phyloP scores from a whole-genome alignment of 257 asterid species.

The Nicotiana otophora region DNA sequence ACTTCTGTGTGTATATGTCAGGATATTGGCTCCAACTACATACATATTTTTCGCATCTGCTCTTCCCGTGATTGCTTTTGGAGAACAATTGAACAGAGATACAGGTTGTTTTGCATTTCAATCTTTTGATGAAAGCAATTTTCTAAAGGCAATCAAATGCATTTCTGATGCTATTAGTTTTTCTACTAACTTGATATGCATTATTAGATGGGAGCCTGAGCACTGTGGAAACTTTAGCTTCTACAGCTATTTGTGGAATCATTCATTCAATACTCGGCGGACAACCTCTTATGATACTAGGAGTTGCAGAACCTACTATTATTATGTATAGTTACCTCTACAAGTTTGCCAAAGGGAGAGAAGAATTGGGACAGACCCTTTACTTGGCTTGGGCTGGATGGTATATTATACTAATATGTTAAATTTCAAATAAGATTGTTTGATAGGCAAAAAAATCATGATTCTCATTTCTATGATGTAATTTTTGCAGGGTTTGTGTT shows the following conservation, averaged over 20 bases:
- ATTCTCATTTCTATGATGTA: not conserved
- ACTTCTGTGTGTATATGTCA: not conserved
- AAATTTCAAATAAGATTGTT: not conserved
- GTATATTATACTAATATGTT: not conserved
- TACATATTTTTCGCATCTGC: constrained; percentile 30
- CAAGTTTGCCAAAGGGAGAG: constrained; percentile 15
- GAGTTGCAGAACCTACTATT: constrained; percentile 21
- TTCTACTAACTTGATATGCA: not conserved
- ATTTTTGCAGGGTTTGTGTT: constrained; percentile 16
- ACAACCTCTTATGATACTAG: constrained; percentile 15
- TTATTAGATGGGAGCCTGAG: constrained; percentile 10
- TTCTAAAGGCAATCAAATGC: not conserved
- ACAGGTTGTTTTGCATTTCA: constrained; percentile 12
- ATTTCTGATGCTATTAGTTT: not conserved
- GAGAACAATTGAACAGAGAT: constrained; percentile 25
- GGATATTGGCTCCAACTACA: constrained; percentile 28
- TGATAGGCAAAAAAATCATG: not conserved
- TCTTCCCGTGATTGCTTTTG: constrained; percentile 28
- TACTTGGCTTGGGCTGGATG: constrained; percentile 20
- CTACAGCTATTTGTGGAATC: constrained; percentile 18
- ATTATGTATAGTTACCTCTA: constrained; percentile 15
- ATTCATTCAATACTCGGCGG: constrained; percentile 17
- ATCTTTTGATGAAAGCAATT: not conserved
- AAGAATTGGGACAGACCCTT: constrained; percentile 10
- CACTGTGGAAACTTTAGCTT: constrained; percentile 19